These are phyloP conservation scores for Adansonia grandidieri DNA, from an alignment of 441 rosid genomes.

Conservation along the genomic window DNA sequence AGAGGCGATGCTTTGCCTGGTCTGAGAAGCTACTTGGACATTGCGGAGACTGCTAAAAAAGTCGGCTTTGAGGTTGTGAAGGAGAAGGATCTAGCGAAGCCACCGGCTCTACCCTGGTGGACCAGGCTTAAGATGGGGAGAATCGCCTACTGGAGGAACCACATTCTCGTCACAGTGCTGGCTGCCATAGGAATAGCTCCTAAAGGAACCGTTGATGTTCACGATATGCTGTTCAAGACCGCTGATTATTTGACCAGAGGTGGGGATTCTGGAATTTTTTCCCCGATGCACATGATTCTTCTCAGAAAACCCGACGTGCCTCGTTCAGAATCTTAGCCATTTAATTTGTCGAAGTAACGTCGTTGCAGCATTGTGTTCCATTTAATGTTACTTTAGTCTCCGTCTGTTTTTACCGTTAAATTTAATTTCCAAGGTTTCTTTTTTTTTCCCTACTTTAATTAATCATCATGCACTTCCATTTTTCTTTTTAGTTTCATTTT, in stretches of 20 bases:
- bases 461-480: slow-evolving; percentile 25
- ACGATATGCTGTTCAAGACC: slow-evolving; percentile 85
- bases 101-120: slow-evolving; percentile 86
- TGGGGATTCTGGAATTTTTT: slow-evolving; percentile 83
- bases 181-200: slow-evolving; percentile 80
- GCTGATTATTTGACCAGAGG: slow-evolving; percentile 84
- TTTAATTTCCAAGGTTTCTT: slow-evolving; percentile 21
- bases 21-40: slow-evolving; percentile 58
- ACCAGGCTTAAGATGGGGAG: slow-evolving; percentile 76
- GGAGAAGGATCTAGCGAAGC: slow-evolving; percentile 81
- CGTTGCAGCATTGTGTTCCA: slow-evolving; percentile 17
- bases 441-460: slow-evolving; percentile 15
- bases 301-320: slow-evolving; percentile 70
- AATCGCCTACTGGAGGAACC: slow-evolving; percentile 91
- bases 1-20: slow-evolving; percentile 91
- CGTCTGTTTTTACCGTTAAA: not conserved
- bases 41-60: slow-evolving; percentile 61
- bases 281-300: slow-evolving; percentile 94
- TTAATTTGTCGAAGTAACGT: slow-evolving; percentile 14
- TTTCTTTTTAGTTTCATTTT: slow-evolving; percentile 18
- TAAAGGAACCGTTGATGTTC: slow-evolving; percentile 89
- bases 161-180: slow-evolving; percentile 63
- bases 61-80: slow-evolving; percentile 86
- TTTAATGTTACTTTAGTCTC: slow-evolving; percentile 2
- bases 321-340: slow-evolving; percentile 34